Evolutionary conservation across 306 rosid species (phyloP).

Genomic region (Trifolium repens): DNA sequence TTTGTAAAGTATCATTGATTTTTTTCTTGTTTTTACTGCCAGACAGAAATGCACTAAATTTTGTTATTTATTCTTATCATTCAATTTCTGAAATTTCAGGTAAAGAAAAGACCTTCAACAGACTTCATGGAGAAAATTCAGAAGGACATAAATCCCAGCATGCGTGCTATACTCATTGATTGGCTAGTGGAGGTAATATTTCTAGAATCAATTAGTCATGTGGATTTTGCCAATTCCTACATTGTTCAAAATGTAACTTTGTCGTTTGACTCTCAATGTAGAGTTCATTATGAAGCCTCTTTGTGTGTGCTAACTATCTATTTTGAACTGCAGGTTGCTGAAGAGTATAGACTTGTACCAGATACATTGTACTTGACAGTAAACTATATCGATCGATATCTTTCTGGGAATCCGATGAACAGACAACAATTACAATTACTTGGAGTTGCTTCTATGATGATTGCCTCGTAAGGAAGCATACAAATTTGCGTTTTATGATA

Average conservation of each 20-base stretch:
- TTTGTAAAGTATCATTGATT: too few species aligned
- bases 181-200: slow-evolving; percentile 97
- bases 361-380: slow-evolving; percentile 93
- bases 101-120: slow-evolving; percentile 84
- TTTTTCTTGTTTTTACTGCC: not conserved
- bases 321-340: slow-evolving; percentile 76
- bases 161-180: slow-evolving; percentile 87
- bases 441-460: slow-evolving; percentile 98
- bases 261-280: not conserved
- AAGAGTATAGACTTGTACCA: slow-evolving; percentile 94
- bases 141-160: slow-evolving; percentile 81
- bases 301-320: slow-evolving; percentile 32
- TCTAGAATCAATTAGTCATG: not conserved
- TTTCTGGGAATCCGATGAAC: slow-evolving; percentile 85
- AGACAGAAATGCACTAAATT: not conserved
- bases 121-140: slow-evolving; percentile 88
- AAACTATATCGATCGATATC: slow-evolving; percentile 92
- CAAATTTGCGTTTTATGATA: not conserved
- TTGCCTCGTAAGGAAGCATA: slow-evolving; percentile 83
- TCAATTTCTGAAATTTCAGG: slow-evolving; percentile 50
- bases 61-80: not conserved
- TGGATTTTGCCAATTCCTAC: not conserved
- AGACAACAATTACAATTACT: slow-evolving; percentile 87
- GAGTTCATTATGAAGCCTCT: not conserved
- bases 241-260: not conserved